Evolutionary conservation across 2,329 filamentous ascomycete species (phyloP), one percentile per base, ranked within the genome.

Genomic region (Albifimbria verrucaria): DNA sequence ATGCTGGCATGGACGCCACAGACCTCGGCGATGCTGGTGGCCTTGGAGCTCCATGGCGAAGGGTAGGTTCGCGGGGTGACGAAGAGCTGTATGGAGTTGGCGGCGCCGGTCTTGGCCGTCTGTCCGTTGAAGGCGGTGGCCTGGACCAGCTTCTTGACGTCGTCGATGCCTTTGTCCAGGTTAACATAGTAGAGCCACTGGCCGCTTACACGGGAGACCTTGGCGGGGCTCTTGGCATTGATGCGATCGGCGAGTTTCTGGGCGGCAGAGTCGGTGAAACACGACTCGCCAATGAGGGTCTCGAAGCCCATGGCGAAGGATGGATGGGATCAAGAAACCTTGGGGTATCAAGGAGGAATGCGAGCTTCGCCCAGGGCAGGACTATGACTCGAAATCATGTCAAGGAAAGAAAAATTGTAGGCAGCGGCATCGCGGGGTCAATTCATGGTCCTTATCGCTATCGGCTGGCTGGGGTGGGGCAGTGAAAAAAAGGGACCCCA

Each of bases 41-140:
- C 93, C 72, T 97, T 92, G 52, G 92, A 96, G 73, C 92, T 97
- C 94, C 94, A 99, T 68, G 94, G 94, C 41, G 92, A 97, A 61
- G 46, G 46, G 25, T 96, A 92, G 63, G 89, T 89, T 60, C 93
- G 84, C 20, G 93, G 93, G 46, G 82, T 85, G 54, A 96, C 80
- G 67, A 92, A 90, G 68, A 89, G 81, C 57, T 86, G 77, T 48
- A 79, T 72, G 43, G 77, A 76, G 54, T 77, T 70, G 50, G 82
- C 78, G 56, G 65, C 64, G 39, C 59, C 63, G 39, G 64, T 62
- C 17, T 69, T 56, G 22, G 63, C 54, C 32, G 60, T 43, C 32
- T 62, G 55, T 26, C 65, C 49, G 44, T 65, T 50, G 26, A 63
- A 61, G 57, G 66, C 65, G 60, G 69, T 59, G 50, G 77, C 65